A percentile compares a stretch with the other conserved stretches of the same genome.
phyloP scores from a whole-genome alignment of 768 basidiomycete genomes.

The Suillus spraguei region DNA sequence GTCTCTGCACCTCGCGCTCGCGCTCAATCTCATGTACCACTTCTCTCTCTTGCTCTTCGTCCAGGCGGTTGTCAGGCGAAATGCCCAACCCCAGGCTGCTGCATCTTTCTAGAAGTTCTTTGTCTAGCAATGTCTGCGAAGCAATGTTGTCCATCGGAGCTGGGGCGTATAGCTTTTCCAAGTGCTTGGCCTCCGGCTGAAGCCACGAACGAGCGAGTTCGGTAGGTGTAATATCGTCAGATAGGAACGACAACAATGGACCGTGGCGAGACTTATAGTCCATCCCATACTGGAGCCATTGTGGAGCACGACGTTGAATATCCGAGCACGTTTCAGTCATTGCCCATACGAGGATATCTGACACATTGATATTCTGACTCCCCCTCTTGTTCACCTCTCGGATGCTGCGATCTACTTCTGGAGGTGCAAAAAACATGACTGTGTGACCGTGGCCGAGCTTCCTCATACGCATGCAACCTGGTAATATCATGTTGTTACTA shows the following conservation, averaged over 20 bases:
- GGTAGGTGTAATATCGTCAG: slow-evolving; percentile 4
- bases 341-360: slow-evolving; percentile 48
- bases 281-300: slow-evolving; percentile 46
- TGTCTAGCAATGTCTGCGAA: neutral
- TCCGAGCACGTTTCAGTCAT: slow-evolving; percentile 45
- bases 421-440: slow-evolving; percentile 50
- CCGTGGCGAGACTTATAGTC: slow-evolving; percentile 33
- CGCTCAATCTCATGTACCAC: slow-evolving; percentile 43
- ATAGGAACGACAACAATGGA: slow-evolving; percentile 21
- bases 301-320: slow-evolving; percentile 39
- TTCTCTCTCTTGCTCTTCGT: slow-evolving; percentile 54
- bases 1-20: slow-evolving; percentile 41
- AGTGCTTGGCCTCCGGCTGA: slow-evolving; percentile 38
- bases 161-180: slow-evolving; percentile 38
- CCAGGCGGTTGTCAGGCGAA: slow-evolving; percentile 27
- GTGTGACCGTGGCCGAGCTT: slow-evolving; percentile 50
- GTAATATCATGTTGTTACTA: slow-evolving; percentile 16
- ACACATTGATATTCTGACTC: too few relatives aligned
- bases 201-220: slow-evolving; percentile 35
- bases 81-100: slow-evolving; percentile 28
- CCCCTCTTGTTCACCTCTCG: slow-evolving; percentile 29
- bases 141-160: too few relatives aligned
- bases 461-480: slow-evolving; percentile 59
- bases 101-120: slow-evolving; percentile 30
- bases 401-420: slow-evolving; percentile 42